Evolutionary conservation across 441 rosid genomes (phyloP).

Genomic region (Populus tomentosa): DNA sequence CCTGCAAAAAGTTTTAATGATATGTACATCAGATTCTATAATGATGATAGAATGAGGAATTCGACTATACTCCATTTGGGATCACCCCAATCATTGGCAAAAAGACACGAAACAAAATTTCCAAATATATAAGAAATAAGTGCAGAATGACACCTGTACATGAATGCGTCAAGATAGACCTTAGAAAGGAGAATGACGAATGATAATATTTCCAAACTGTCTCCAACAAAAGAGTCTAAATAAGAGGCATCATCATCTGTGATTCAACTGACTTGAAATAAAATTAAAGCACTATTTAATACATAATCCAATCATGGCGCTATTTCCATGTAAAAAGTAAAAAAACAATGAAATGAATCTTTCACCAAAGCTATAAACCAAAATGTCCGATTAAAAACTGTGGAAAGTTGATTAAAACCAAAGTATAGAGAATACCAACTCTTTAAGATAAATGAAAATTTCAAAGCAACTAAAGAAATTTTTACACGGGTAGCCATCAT

Average conservation of each 20-base stretch:
- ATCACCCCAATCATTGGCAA: conserved; percentile 27
- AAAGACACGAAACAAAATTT: conserved; percentile 27
- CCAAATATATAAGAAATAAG: conserved; percentile 51
- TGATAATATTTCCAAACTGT: conserved; percentile 71
- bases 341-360: conserved; percentile 8
- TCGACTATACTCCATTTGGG: conserved; percentile 17
- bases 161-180: conserved; percentile 69
- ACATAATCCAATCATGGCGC: conserved; percentile 28
- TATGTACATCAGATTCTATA: conserved; percentile 13
- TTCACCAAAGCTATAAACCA: neutral
- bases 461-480: neutral
- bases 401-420: neutral
- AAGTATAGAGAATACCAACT: neutral
- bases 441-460: neutral
- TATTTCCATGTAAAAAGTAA: conserved; percentile 19
- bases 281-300: conserved; percentile 30
- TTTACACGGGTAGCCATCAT: neutral
- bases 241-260: conserved; percentile 71
- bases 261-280: conserved; percentile 52
- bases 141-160: conserved; percentile 87
- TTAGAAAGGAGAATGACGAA: conserved; percentile 72
- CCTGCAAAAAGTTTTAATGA: conserved; percentile 48
- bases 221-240: conserved; percentile 72
- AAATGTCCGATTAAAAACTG: neutral
- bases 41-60: conserved; percentile 8